Base-by-base conservation (phyloP, 306 rosid species). In the Prosopis cineraria region DNA sequence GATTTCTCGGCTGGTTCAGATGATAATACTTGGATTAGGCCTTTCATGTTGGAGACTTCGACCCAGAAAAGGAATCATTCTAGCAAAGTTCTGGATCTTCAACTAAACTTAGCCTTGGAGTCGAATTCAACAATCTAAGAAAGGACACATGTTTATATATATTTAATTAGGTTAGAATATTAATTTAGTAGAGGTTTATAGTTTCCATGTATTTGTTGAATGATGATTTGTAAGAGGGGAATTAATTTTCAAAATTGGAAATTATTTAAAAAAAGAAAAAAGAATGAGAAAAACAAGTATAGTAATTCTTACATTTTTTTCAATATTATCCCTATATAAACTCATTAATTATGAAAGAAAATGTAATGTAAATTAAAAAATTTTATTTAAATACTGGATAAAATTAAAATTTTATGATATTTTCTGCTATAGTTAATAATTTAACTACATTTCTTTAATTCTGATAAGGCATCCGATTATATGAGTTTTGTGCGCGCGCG, bases 21-120 rank as follows among this genome's bases (percentile, higher is more conserved):
- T n/a, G 56, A 37, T 65, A 63, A 39, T n/a, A 65, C n/a, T 30
- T 17, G 25, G n/a, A n/a, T n/a, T 40, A 77, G 45, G 41, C 82
- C 88, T 62, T 74, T 85, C 47, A 55, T 84, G 78, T 74, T 73
- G 47, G 80, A 76, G 75, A 12, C 52, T 67, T 76, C 88, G 52
- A 83, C 87, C 20, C 86, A 85, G 67, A 85, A 83, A 60, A 86
- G 73, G 63, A 89, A 87, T 78, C 89, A 87, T 70, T 72, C 13
- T 71, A 91, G 88, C 62, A 94, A 88, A 79, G 89, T 75, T 66
- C 82, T 89, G 80, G 97, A 94, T 90, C 95, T 94, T 83, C 93
- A 90, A 67, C 76, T 94, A 77, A 91, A 90, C 70, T 83, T 94
- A 34, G 84, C 84, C 53, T 74, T 86, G 84, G 52, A 85, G 10